Evolutionary conservation across 2,329 filamentous ascomycete genomes (phyloP).

Genomic region (Cytospora leucostoma): DNA sequence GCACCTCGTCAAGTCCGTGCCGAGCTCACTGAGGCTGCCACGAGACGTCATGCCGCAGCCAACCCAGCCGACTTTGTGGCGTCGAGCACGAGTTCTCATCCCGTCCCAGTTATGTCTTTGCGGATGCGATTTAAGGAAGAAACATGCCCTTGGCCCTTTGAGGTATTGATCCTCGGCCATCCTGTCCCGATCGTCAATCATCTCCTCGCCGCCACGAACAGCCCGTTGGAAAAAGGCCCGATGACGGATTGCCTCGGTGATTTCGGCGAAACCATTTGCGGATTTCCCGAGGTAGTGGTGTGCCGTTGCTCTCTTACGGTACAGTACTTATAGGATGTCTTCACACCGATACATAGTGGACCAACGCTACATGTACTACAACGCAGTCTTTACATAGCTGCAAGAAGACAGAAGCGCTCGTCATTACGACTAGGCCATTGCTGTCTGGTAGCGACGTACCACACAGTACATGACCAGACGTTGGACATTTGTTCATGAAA

Average conservation of each 20-base stretch:
- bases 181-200: neutral
- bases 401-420: neutral
- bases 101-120: neutral
- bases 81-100: constrained; percentile 8
- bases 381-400: constrained; percentile 1
- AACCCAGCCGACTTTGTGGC: constrained; percentile 8
- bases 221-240: neutral
- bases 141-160: neutral
- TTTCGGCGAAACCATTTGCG: neutral
- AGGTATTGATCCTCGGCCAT: neutral
- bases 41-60: constrained; percentile 14
- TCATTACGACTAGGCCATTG: neutral
- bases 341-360: neutral
- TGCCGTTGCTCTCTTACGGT: neutral
- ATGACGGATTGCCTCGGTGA: neutral
- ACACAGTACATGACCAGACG: neutral
- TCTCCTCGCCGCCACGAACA: neutral
- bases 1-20: neutral
- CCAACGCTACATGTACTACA: neutral
- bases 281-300: neutral
- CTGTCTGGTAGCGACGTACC: neutral
- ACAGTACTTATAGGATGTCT: neutral
- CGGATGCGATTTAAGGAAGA: neutral
- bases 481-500: neutral
- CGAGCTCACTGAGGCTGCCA: neutral